Percentiles rank a stretch among this genome's conserved stretches.
phyloP scores from a whole-genome alignment of 1,284 basidiomycete genomes.

The Cutaneotrichosporon dermatis region DNA sequence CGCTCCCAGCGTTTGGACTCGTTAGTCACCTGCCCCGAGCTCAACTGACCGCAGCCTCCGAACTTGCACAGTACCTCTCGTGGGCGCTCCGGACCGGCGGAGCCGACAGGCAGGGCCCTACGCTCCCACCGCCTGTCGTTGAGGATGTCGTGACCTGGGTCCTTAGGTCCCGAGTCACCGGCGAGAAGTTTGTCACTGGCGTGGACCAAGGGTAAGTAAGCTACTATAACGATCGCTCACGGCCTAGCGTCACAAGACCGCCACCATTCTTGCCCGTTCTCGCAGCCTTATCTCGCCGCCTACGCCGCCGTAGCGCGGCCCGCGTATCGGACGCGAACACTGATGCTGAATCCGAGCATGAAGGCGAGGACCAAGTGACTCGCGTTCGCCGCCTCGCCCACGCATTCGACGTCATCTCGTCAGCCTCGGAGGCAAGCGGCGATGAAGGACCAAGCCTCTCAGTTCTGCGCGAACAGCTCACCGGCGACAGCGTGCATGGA shows the following conservation, averaged over 20 bases:
- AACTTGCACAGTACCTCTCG: constrained; percentile 36
- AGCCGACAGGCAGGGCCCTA: constrained; percentile 31
- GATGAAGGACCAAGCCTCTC: constrained; percentile 17
- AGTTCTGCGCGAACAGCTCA: constrained; percentile 28
- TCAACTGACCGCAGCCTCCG: constrained; percentile 20
- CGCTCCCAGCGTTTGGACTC: constrained; percentile 36
- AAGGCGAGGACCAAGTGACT: constrained; percentile 17
- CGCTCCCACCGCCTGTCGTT: constrained; percentile 34
- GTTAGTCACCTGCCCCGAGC: constrained; percentile 16
- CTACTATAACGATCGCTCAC: too few relatives aligned
- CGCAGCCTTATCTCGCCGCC: constrained; percentile 31
- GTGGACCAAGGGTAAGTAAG: constrained; percentile 2
- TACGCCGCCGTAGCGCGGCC: constrained; percentile 26
- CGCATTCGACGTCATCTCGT: constrained; percentile 33
- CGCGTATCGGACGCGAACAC: constrained; percentile 24
- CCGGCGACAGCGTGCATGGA: constrained; percentile 31
- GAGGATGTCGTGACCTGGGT: constrained; percentile 45
- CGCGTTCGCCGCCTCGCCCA: constrained; percentile 39
- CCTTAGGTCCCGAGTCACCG: constrained; percentile 34
- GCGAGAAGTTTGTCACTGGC: constrained; percentile 31
- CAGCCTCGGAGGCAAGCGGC: constrained; percentile 27
- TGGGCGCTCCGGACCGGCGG: constrained; percentile 40
- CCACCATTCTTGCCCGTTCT: constrained; percentile 44
- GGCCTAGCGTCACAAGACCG: constrained; percentile 21
- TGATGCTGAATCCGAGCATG: constrained; percentile 29